phyloP scores from a whole-genome alignment of 148 eudicot genomes.

The Rhododendron williamsianum region DNA sequence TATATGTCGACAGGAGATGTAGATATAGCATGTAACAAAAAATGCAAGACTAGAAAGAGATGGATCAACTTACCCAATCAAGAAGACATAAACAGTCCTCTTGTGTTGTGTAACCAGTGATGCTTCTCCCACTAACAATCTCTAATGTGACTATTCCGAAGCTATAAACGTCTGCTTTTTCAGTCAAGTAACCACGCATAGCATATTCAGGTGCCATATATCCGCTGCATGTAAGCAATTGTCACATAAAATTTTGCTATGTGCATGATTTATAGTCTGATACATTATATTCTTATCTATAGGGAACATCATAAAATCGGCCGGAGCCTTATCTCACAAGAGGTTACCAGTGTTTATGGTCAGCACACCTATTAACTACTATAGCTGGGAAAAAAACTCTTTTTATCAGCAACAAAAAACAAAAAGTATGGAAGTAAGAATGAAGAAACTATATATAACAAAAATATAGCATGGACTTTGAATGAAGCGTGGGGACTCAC shows the following conservation, averaged over 20 bases:
- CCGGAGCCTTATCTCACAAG: background rate
- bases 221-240: constrained; percentile 27
- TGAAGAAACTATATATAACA: background rate
- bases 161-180: constrained; percentile 43
- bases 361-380: background rate
- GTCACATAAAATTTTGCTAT: too few relatives aligned
- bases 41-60: background rate
- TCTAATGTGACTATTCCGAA: constrained; percentile 36
- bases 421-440: background rate
- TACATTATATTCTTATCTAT: too few relatives aligned
- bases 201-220: constrained; percentile 18
- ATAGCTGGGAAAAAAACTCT: background rate
- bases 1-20: background rate
- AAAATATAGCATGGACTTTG: too few relatives aligned
- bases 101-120: constrained; percentile 17
- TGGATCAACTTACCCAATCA: constrained; percentile 25
- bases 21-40: background rate
- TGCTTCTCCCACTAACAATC: constrained; percentile 34
- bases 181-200: constrained; percentile 34
- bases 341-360: background rate
- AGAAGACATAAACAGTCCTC: constrained; percentile 28
- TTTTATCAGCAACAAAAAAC: background rate
- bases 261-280: too few relatives aligned
- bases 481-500: constrained; percentile 16
- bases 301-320: background rate